Evolutionary conservation across 176 grass and related monocot genomes (phyloP), one percentile per base, ranked within the genome.

Genomic region (Poa annua): DNA sequence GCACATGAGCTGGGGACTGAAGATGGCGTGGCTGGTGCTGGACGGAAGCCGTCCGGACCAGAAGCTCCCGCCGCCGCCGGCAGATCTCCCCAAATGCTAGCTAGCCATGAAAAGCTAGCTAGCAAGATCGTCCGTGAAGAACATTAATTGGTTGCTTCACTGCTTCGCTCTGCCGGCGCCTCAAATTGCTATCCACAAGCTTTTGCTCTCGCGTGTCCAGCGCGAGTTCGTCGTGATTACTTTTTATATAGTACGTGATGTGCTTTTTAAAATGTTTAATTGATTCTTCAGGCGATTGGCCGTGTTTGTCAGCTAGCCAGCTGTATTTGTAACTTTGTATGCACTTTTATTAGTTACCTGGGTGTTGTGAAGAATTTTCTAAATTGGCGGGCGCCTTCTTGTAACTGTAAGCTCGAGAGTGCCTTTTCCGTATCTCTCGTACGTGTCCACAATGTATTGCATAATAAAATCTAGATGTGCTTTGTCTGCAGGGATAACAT

Each of bases 1-100:
- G 66, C 94, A 96, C 88, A 77, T 89, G 11, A 96, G 90, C 70
- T 96, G 94, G 94, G 94, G 94, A 2, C 45, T 96, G 41, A 96
- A 93, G 42, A 96, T 96, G 94, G 90, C 94, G 26, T 96, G 91
- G 88, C 45, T 96, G 68, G 94, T 96, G 71, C 88, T 42, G 24
- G 90, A 96, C 53, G 94, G 94, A 11, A 87, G 20, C 68, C 83
- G 47, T 21, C 86, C 81, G 4, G 71, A 87, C 67, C 88, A 93
- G 78, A 93, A 90, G 76, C 84, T 97, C 5, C 88, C 81, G 4
- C 94, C 91, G 8, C 94, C 88, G 7, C 94, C 94, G 15, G 76
- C 16, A 8, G 94, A 97, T 72, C 91, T 97, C 74, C 94, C 91
- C 0, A 84, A 84, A 75, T 96, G 94, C 77, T 96, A 93, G 94